Base-by-base conservation (phyloP, 2,329 filamentous ascomycete genomes). In the Aspergillus udagawae region DNA sequence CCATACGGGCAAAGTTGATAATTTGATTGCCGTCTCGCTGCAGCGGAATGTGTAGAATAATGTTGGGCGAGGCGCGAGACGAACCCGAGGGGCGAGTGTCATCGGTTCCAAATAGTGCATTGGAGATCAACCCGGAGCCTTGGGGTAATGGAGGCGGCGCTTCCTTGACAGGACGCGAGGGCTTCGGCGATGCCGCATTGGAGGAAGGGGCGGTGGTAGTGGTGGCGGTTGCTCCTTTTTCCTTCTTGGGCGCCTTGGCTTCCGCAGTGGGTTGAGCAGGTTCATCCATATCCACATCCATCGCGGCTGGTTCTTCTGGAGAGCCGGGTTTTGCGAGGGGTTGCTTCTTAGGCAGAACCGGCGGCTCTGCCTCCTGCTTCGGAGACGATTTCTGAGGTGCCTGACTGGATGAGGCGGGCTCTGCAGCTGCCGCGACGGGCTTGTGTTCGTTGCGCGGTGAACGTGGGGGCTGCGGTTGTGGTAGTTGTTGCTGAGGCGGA, bases 1-100 rank as follows among this genome's bases (percentile, higher is more conserved):
- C 94, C 75, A 97, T 82, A 48, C 91, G 90, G 68, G 93, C 92
- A 63, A 97, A 97, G 73, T 97, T 97, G 76, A 99, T 86, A 60
- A 95, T 93, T 64, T 93, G 91, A 72, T 96, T 96, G 38, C 85
- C 88, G 65, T 90, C 86, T 44, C 91, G 90, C 57, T 88, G 84
- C 42, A 99, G 82, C 0, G 90, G 86, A 56, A 99, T 87, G 55
- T 89, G 87, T 20, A 99, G 82, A 53, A 95, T 84, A 61, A 99
- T 96, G 4, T 86, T 96, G 44, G 86, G 92, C 2, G 83, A 84
- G 56, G 79, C 69, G 42, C 71, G 77, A 29, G 72, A 63, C 74
- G 78, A 49, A 80, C 72, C 25, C 75, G 76, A 49, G 75, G 63
- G 57, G 0, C 58, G 75, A n/a, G 70, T 69, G 44, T 73, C 70